Evolutionary conservation across 202 grass and related monocot species (phyloP).

Genomic region (Panicum virgatum): DNA sequence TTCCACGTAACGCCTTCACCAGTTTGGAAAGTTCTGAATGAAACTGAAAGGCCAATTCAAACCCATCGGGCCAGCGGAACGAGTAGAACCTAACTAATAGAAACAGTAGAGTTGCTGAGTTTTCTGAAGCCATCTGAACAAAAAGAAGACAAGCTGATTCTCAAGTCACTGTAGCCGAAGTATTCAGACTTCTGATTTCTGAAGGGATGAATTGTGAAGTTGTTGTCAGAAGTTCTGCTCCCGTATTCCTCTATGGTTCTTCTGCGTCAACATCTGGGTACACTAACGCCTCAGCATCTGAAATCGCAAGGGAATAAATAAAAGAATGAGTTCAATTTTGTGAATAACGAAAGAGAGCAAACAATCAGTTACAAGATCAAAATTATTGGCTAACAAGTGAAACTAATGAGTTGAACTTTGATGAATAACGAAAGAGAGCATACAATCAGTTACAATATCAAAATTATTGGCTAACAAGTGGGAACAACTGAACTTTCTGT

Average conservation of each 20-base stretch:
- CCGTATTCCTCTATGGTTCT: background rate
- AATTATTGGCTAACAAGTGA: background rate
- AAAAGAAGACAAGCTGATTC: background rate
- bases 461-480: background rate
- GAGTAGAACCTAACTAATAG: background rate
- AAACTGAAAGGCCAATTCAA: background rate
- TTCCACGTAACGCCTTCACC: background rate
- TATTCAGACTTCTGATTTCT: background rate
- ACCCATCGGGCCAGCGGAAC: background rate
- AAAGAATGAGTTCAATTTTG: background rate
- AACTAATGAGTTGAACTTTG: background rate
- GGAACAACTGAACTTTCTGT: background rate
- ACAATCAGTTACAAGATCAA: background rate
- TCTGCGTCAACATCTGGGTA: background rate
- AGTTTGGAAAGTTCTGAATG: background rate
- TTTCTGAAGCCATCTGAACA: background rate
- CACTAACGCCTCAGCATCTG: background rate
- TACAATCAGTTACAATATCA: background rate
- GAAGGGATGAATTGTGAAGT: constrained; percentile 25
- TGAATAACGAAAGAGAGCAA: background rate
- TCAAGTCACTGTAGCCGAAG: background rate
- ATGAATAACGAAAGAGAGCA: background rate
- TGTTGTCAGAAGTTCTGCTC: constrained; percentile 7
- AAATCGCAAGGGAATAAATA: background rate
- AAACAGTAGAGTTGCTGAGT: background rate